Conservation (phyloP, 257 asterid species). For the Lycium ferocissimum region DNA sequence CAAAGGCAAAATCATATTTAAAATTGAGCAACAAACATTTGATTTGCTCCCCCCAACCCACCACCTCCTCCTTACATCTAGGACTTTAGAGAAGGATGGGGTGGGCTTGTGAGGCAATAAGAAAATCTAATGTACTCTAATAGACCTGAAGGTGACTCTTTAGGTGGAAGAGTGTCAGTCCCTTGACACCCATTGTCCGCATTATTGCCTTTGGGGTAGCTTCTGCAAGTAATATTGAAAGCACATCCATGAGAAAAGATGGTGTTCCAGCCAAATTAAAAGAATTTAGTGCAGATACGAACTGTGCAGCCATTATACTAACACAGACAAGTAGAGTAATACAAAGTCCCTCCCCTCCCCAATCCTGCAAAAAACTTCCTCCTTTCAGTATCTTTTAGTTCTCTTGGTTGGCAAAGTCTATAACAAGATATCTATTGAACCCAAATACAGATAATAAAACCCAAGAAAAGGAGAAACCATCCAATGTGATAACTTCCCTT, state of each 20-base stretch:
- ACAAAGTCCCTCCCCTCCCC: neutral
- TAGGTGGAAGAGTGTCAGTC: constrained; percentile 83
- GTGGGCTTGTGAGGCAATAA: constrained; percentile 19
- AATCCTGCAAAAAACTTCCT: neutral
- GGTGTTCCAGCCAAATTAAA: neutral
- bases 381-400: neutral
- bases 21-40: constrained; percentile 12
- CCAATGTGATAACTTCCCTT: neutral
- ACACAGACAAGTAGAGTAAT: neutral
- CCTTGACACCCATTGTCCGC: constrained; percentile 94
- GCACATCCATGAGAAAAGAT: constrained; percentile 7
- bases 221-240: constrained; percentile 54
- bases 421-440: neutral
- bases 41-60: constrained; percentile 26
- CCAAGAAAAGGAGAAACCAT: neutral
- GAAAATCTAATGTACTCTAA: neutral
- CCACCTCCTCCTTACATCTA: constrained; percentile 24
- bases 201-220: constrained; percentile 90
- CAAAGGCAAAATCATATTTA: constrained; percentile 35
- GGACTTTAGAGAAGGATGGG: constrained; percentile 13
- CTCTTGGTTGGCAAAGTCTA: neutral
- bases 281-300: neutral
- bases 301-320: neutral
- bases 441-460: constrained; percentile 10
- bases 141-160: constrained; percentile 88